Evolutionary conservation across 352 stramenopile species (phyloP).

Genomic region (Phytophthora litchii): DNA sequence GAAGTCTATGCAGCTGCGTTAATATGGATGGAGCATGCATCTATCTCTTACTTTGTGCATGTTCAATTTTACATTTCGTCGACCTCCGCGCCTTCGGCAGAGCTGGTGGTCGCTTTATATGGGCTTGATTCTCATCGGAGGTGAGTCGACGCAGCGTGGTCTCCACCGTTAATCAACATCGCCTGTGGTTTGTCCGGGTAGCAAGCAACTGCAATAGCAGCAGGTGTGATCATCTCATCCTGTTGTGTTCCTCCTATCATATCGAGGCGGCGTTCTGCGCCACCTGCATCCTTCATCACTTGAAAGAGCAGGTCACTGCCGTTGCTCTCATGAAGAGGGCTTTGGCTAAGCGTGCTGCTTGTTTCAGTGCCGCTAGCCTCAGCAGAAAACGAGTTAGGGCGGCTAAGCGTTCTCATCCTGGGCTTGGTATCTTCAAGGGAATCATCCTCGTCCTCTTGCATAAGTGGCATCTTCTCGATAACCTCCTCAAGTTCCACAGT

Average conservation of each 20-base stretch:
- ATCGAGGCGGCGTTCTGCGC: neutral
- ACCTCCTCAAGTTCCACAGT: slow-evolving; percentile 50
- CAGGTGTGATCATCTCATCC: slow-evolving; percentile 22
- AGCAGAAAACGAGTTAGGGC: slow-evolving; percentile 26
- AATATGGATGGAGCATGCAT: slow-evolving; percentile 21
- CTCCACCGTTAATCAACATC: slow-evolving; percentile 20
- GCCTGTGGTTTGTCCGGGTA: slow-evolving; percentile 28
- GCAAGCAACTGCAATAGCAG: slow-evolving; percentile 30
- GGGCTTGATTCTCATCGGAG: slow-evolving; percentile 15
- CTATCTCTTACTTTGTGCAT: slow-evolving; percentile 19
- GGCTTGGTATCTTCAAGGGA: slow-evolving; percentile 18
- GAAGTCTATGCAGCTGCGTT: slow-evolving; percentile 15
- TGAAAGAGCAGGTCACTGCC: slow-evolving; percentile 19
- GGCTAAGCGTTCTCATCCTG: slow-evolving; percentile 23
- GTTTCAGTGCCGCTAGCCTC: slow-evolving; percentile 26
- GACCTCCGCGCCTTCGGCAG: slow-evolving; percentile 1
- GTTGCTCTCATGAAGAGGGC: slow-evolving; percentile 8
- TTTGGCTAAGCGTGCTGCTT: slow-evolving; percentile 31
- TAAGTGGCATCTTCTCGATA: slow-evolving; percentile 58
- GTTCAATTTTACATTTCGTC: slow-evolving; percentile 27
- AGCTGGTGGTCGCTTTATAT: slow-evolving; percentile 17
- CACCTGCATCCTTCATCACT: slow-evolving; percentile 12
- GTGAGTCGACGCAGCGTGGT: slow-evolving; percentile 20
- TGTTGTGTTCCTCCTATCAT: slow-evolving; percentile 1
- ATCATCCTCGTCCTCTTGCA: slow-evolving; percentile 45